phyloP scores from a whole-genome alignment of 495 filamentous ascomycete species.

The Haplographium delicatum region DNA sequence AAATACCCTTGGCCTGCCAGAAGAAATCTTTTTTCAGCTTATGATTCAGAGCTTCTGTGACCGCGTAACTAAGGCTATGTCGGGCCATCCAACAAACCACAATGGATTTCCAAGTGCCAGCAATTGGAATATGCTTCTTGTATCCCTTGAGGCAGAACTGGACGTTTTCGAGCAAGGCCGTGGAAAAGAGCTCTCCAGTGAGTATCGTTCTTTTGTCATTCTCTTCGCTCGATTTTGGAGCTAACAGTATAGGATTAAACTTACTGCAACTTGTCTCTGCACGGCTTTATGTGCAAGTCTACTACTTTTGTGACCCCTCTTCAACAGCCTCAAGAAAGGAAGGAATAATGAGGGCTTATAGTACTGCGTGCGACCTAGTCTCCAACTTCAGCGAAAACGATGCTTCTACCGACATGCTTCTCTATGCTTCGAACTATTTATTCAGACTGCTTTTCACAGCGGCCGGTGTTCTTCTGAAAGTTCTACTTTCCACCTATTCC shows the following conservation, averaged over 20 bases:
- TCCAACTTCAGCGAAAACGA: background rate
- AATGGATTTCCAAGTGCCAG: too few species aligned
- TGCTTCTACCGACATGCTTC: background rate
- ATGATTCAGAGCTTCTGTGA: background rate
- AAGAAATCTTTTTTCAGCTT: background rate
- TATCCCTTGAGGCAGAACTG: too few species aligned
- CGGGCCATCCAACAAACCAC: too few species aligned
- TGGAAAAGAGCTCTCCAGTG: background rate
- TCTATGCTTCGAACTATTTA: background rate
- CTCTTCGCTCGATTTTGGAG: too few species aligned
- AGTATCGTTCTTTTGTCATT: too few species aligned
- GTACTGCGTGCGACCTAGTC: background rate
- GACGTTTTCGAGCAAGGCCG: background rate
- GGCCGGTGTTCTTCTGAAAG: background rate
- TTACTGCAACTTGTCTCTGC: background rate
- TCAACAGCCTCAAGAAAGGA: background rate
- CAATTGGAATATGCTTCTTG: too few species aligned
- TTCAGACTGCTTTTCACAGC: background rate
- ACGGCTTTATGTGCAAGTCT: background rate
- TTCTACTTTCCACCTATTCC: background rate
- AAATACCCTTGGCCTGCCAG: background rate
- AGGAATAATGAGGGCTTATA: background rate
- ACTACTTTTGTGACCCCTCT: background rate
- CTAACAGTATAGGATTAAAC: background rate
- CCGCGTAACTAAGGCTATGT: background rate